A percentile compares a stretch with the other conserved stretches of the same genome.
Conservation (phyloP, 805 yeast genomes). For the Lachancea quebecensis region DNA sequence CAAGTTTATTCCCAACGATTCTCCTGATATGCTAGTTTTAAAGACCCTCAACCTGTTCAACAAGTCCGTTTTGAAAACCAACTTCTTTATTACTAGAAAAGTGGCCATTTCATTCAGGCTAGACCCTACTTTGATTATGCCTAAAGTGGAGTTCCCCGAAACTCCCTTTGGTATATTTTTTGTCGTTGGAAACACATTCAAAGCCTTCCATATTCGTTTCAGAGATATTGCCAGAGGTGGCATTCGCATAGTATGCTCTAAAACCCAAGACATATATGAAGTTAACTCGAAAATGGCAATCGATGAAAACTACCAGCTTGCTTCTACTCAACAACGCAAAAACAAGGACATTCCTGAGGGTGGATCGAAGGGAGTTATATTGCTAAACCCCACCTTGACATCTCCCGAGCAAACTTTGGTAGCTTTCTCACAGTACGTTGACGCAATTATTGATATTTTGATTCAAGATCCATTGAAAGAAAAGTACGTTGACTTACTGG, state of each 20-base stretch:
- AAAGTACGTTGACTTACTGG: constrained; percentile 74
- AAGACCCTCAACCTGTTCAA: constrained; percentile 80
- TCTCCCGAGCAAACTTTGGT: constrained; percentile 75
- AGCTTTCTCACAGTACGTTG: constrained; percentile 89
- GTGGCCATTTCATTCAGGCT: constrained; percentile 92
- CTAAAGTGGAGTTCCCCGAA: constrained; percentile 81
- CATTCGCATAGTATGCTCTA: constrained; percentile 86
- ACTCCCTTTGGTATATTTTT: constrained; percentile 92
- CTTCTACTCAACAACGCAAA: constrained; percentile 92
- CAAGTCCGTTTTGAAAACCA: constrained; percentile 82
- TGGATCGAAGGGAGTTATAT: constrained; percentile 95
- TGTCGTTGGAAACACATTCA: constrained; percentile 91
- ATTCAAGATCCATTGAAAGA: constrained; percentile 77
- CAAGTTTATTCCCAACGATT: constrained; percentile 67
- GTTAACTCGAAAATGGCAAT: constrained; percentile 81
- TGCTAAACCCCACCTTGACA: constrained; percentile 61
- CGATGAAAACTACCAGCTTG: constrained; percentile 94
- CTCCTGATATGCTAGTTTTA: constrained; percentile 70
- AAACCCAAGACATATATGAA: constrained; percentile 77
- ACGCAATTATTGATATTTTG: constrained; percentile 78
- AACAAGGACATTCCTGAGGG: constrained; percentile 99
- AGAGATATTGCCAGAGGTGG: constrained; percentile 98
- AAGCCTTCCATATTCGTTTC: constrained; percentile 96
- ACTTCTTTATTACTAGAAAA: constrained; percentile 88
- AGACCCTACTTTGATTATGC: constrained; percentile 72